These are phyloP conservation scores for Seminavis robusta DNA, from an alignment of 108 stramenopile genomes.

Conservation along the genomic window DNA sequence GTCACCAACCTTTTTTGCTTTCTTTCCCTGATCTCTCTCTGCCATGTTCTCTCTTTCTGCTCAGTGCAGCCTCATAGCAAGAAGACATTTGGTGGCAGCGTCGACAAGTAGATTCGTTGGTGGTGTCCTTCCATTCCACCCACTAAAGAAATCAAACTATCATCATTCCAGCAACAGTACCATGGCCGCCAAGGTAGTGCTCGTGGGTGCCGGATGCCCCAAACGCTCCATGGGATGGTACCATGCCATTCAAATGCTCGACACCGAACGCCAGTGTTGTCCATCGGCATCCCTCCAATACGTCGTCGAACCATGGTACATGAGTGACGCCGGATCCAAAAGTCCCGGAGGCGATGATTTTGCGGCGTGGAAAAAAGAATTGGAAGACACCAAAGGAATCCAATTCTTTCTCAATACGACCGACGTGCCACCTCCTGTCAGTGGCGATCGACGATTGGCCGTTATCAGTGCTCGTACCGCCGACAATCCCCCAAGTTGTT, in stretches of 20 bases:
- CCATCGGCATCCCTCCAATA: constrained; percentile 22
- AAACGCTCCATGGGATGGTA: constrained; percentile 84
- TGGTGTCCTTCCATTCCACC: neutral
- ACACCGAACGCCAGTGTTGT: constrained; percentile 36
- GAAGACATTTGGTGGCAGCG: too few relatives aligned
- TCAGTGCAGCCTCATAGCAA: too few relatives aligned
- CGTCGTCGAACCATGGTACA: constrained; percentile 75
- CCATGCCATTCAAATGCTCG: constrained; percentile 73
- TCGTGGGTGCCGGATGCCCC: constrained; percentile 64
- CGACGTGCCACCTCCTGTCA: constrained; percentile 35
- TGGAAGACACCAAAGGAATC: constrained; percentile 24
- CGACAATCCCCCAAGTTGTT: constrained; percentile 75
- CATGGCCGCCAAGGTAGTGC: constrained; percentile 50
- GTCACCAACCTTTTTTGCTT: too few relatives aligned
- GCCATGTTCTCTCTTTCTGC: too few relatives aligned
- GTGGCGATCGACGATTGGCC: constrained; percentile 23
- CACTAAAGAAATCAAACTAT: constrained; percentile 1
- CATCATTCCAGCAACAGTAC: too few relatives aligned
- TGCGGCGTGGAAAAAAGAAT: constrained; percentile 21
- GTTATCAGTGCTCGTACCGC: constrained; percentile 66
- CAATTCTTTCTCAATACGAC: constrained; percentile 31
- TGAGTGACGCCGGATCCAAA: constrained; percentile 28
- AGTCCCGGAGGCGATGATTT: constrained; percentile 43
- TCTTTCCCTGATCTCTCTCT: too few relatives aligned
- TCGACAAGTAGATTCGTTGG: too few relatives aligned